Conservation (phyloP, 2,329 filamentous ascomycete genomes). For the Epichloe coenophiala region DNA sequence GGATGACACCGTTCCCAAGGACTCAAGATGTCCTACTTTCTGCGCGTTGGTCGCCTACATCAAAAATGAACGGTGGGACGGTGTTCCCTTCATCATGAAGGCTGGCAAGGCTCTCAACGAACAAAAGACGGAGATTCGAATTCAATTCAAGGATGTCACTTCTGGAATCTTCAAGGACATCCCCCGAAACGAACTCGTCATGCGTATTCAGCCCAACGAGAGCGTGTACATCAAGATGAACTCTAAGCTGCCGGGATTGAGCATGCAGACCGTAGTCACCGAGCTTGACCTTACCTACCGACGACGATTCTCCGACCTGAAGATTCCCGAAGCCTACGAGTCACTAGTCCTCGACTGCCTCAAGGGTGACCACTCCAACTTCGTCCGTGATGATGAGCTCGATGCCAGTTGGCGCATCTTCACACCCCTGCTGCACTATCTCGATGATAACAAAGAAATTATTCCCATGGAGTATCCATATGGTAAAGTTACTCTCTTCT, state of each 20-base stretch:
- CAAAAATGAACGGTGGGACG: constrained; percentile 99
- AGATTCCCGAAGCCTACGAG: constrained; percentile 98
- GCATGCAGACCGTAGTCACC: constrained; percentile 98
- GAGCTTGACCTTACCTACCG: constrained; percentile 97
- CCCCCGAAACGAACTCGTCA: constrained; percentile 95
- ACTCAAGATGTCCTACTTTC: constrained; percentile 95
- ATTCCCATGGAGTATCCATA: constrained; percentile 99
- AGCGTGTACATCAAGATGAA: constrained; percentile 99
- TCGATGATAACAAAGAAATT: constrained; percentile 98
- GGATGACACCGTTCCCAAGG: constrained; percentile 94
- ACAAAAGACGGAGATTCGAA: constrained; percentile 98
- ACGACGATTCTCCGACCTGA: constrained; percentile 94
- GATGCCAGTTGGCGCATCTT: constrained; percentile 99
- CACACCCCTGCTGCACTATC: constrained; percentile 90
- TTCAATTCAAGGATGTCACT: constrained; percentile 98
- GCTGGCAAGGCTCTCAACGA: constrained; percentile 97
- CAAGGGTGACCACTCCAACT: constrained; percentile 99
- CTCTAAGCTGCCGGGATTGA: constrained; percentile 94
- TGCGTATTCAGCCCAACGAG: constrained; percentile 98
- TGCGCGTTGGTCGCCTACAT: constrained; percentile 95
- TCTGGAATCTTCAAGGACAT: constrained; percentile 99
- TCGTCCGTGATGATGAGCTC: constrained; percentile 90
- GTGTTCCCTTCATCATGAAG: constrained; percentile 98
- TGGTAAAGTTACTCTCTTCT: constrained; percentile 44
- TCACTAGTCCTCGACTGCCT: constrained; percentile 92